These are phyloP conservation scores for Vicia faba DNA, from an alignment of 306 rosid species.

Conservation along the genomic window DNA sequence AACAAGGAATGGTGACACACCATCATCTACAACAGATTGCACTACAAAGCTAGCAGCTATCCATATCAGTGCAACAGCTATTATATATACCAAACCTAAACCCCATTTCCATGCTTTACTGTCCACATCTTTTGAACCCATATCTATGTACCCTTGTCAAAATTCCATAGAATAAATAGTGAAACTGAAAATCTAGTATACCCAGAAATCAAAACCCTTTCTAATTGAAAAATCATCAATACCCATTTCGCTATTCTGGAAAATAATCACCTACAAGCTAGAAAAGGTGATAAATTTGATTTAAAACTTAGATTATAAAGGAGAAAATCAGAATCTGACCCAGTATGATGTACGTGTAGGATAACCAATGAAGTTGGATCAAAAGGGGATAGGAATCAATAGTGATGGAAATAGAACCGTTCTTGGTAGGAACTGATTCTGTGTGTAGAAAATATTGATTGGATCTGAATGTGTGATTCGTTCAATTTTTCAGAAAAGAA, in stretches of 20 bases:
- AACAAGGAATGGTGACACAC: slow-evolving; percentile 87
- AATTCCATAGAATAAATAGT: slow-evolving; percentile 18
- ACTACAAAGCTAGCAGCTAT: slow-evolving; percentile 99
- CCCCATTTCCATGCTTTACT: slow-evolving; percentile 76
- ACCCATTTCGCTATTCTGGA: slow-evolving; percentile 39
- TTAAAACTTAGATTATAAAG: background rate
- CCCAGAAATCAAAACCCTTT: slow-evolving; percentile 17
- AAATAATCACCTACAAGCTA: slow-evolving; percentile 36
- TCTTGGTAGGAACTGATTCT: too few species aligned
- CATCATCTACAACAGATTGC: slow-evolving; percentile 91
- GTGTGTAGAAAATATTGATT: too few species aligned
- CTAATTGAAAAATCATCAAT: slow-evolving; percentile 12
- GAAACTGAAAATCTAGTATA: slow-evolving; percentile 36
- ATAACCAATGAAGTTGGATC: background rate
- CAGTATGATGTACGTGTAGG: background rate
- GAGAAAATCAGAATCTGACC: background rate
- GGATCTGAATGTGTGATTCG: too few species aligned
- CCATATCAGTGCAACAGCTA: slow-evolving; percentile 91
- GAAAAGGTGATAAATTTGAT: slow-evolving; percentile 2
- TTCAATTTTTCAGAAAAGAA: too few species aligned
- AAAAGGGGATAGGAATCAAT: background rate
- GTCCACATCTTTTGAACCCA: slow-evolving; percentile 45
- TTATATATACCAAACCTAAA: slow-evolving; percentile 73
- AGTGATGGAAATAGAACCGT: background rate
- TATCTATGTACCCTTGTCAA: slow-evolving; percentile 6